Percentiles rank a stretch among this genome's conserved stretches.
These are phyloP conservation scores for Schizophyllum amplum DNA, from an alignment of 1,284 basidiomycete genomes.

Conservation along the genomic window DNA sequence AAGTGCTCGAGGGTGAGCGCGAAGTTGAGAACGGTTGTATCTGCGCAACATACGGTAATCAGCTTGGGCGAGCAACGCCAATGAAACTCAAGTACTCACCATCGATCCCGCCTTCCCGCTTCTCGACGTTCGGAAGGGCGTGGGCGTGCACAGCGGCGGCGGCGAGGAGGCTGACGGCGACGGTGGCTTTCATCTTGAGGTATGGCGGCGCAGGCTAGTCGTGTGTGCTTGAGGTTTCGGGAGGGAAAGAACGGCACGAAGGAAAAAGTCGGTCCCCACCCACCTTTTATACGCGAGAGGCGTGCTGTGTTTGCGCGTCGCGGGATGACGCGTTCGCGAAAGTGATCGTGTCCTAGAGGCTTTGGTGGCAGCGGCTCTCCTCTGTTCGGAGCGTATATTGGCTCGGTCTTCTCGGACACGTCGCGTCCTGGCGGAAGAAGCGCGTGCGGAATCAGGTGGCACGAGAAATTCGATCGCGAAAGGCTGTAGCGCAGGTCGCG, in stretches of 20 bases:
- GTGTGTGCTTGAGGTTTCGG: too few relatives aligned
- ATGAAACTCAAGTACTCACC: not conserved
- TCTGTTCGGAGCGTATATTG: not conserved
- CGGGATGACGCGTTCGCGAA: not conserved
- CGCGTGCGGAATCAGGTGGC: not conserved
- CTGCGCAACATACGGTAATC: slow-evolving; percentile 10
- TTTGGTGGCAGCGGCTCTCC: not conserved
- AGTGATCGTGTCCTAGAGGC: not conserved
- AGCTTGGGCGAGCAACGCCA: not conserved
- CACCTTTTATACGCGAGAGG: not conserved
- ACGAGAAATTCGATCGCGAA: not conserved
- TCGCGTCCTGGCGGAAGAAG: not conserved
- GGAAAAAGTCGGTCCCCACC: not conserved
- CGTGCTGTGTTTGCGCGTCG: not conserved
- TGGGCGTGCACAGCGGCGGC: not conserved
- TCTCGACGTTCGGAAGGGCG: not conserved
- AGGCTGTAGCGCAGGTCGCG: too few relatives aligned
- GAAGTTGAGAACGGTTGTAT: slow-evolving; percentile 30
- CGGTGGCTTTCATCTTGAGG: not conserved
- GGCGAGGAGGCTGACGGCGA: not conserved
- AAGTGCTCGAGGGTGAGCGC: slow-evolving; percentile 52
- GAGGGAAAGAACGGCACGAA: not conserved
- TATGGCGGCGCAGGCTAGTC: too few relatives aligned
- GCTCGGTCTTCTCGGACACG: not conserved
- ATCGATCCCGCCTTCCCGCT: not conserved